phyloP scores from a whole-genome alignment of 805 yeast genomes.

The Metschnikowia sp. region DNA sequence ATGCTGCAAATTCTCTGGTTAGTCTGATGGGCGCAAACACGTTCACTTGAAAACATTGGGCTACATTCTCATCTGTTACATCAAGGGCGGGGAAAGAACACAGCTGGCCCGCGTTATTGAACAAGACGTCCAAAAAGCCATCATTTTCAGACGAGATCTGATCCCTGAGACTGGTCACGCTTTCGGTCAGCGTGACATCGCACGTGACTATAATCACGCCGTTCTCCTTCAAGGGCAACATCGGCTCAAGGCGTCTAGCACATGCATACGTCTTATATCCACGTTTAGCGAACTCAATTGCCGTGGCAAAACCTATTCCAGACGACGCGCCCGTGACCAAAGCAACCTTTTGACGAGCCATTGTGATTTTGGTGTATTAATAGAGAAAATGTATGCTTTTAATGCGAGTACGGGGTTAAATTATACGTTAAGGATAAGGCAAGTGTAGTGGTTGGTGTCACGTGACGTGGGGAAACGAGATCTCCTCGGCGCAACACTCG shows the following conservation, averaged over 20 bases:
- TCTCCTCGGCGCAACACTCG: too few species aligned
- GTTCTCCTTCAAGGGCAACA: slow-evolving; percentile 48
- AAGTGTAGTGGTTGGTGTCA: too few species aligned
- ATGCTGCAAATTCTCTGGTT: slow-evolving; percentile 53
- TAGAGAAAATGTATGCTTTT: too few species aligned
- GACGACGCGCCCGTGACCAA: slow-evolving; percentile 59
- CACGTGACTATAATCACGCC: slow-evolving; percentile 47
- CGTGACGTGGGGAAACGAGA: too few species aligned
- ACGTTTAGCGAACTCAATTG: slow-evolving; percentile 43
- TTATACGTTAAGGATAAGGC: too few species aligned
- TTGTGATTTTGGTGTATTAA: too few species aligned
- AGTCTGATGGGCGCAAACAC: slow-evolving; percentile 67
- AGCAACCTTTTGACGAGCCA: slow-evolving; percentile 37
- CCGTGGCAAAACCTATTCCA: slow-evolving; percentile 53
- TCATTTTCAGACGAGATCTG: slow-evolving; percentile 42
- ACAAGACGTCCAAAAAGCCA: slow-evolving; percentile 55
- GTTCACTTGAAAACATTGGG: slow-evolving; percentile 58
- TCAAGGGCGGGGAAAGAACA: slow-evolving; percentile 72
- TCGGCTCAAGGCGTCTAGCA: slow-evolving; percentile 63
- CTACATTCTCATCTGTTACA: slow-evolving; percentile 51
- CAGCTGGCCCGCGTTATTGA: slow-evolving; percentile 75
- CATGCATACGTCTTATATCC: slow-evolving; percentile 68
- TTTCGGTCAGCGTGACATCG: slow-evolving; percentile 55
- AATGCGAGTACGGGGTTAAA: too few species aligned
- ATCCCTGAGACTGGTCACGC: slow-evolving; percentile 43